A percentile compares a stretch with the other conserved stretches of the same genome.
Evolutionary conservation across 352 stramenopile genomes (phyloP).

Genomic region (Blastocystis sp.): DNA sequence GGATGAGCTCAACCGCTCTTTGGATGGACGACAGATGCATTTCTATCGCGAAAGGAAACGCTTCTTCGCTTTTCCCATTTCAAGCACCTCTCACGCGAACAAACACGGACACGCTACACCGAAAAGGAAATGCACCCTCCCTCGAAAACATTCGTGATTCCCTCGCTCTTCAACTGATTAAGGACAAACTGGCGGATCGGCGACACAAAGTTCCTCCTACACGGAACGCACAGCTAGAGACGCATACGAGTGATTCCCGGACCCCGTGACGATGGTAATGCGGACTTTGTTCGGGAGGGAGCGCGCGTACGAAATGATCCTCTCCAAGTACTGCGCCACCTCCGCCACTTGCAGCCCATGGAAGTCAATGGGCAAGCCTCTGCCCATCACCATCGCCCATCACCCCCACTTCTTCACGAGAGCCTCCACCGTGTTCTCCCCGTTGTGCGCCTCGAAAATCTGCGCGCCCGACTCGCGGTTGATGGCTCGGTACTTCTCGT

Average conservation of each 20-base stretch:
- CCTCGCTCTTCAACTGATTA: background rate
- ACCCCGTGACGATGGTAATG: constrained; percentile 49
- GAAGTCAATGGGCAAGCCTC: constrained; percentile 34
- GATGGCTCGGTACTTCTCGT: background rate
- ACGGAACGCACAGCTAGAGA: background rate
- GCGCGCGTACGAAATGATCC: constrained; percentile 14
- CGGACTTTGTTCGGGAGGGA: background rate
- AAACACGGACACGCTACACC: background rate
- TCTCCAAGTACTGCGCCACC: constrained; percentile 43
- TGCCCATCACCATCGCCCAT: background rate
- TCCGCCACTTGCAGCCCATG: constrained; percentile 51
- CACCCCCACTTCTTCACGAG: constrained; percentile 13
- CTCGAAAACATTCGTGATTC: background rate
- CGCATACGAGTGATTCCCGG: constrained; percentile 1
- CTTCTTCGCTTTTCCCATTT: background rate
- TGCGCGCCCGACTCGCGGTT: constrained; percentile 10
- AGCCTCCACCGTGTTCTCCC: background rate
- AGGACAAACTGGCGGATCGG: constrained; percentile 5
- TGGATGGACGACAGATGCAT: background rate
- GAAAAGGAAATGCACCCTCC: constrained; percentile 18
- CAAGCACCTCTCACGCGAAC: background rate
- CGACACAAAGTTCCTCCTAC: constrained; percentile 30
- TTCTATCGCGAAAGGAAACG: background rate
- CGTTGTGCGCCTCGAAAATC: constrained; percentile 39
- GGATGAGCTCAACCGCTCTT: background rate